phyloP scores from a whole-genome alignment of 345 rosid genomes.

The Corchorus capsularis region DNA sequence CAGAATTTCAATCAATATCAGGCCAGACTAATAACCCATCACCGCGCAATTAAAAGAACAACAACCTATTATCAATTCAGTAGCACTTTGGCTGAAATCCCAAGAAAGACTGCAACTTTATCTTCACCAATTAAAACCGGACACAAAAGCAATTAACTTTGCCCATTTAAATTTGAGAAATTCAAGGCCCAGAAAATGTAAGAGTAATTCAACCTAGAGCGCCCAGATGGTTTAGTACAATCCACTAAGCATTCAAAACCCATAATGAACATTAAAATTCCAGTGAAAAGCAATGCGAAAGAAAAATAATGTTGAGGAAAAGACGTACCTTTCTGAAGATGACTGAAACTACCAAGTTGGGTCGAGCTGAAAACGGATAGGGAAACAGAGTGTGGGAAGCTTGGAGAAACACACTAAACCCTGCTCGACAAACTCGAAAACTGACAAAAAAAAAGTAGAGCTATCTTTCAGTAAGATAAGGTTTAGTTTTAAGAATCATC shows the following conservation, averaged over 20 bases:
- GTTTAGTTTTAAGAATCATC: too few species aligned
- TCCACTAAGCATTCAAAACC: not conserved
- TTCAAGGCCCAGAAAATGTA: not conserved
- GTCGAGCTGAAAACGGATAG: constrained; percentile 15
- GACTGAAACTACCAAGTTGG: not conserved
- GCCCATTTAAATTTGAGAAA: not conserved
- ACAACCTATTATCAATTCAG: not conserved
- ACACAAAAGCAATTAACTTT: constrained; percentile 1
- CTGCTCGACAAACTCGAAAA: not conserved
- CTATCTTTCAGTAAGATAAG: too few species aligned
- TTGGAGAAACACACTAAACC: not conserved
- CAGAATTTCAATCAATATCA: not conserved
- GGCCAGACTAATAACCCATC: not conserved
- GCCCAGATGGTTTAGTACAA: not conserved
- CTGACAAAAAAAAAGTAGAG: not conserved
- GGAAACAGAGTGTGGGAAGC: not conserved
- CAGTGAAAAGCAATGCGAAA: not conserved
- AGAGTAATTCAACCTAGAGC: not conserved
- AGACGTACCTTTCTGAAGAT: constrained; percentile 3
- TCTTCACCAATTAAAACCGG: not conserved
- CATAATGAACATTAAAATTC: not conserved
- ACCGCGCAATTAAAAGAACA: not conserved
- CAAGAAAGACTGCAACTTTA: not conserved
- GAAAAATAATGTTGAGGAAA: not conserved
- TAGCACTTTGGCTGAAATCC: not conserved